Percentiles rank a stretch among this genome's conserved stretches.
phyloP scores from a whole-genome alignment of 805 yeast species.

The Wickerhamiella qilinensis region DNA sequence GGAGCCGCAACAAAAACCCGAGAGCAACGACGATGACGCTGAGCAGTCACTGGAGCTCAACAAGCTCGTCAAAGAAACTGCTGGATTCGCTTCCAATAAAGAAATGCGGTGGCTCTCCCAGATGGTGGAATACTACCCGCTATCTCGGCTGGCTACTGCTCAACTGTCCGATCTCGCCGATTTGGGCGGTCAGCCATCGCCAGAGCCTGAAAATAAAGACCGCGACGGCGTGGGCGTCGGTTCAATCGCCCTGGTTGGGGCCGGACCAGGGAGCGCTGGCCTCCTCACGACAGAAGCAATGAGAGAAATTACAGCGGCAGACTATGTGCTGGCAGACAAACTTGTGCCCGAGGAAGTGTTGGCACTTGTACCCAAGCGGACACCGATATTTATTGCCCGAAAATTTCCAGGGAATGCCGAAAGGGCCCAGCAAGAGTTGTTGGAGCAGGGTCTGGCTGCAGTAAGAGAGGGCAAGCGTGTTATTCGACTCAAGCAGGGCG shows the following conservation, averaged over 20 bases:
- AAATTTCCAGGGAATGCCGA: slow-evolving; percentile 97
- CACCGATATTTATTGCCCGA: slow-evolving; percentile 70
- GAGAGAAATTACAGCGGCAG: slow-evolving; percentile 66
- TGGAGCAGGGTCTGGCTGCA: slow-evolving; percentile 53
- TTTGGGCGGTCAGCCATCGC: slow-evolving; percentile 10
- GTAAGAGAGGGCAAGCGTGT: slow-evolving; percentile 55
- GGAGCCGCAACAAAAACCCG: slow-evolving; percentile 1
- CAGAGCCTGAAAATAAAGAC: background rate
- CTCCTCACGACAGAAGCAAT: slow-evolving; percentile 75
- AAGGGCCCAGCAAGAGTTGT: slow-evolving; percentile 72
- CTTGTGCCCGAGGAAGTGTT: slow-evolving; percentile 80
- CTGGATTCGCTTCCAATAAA: slow-evolving; percentile 12
- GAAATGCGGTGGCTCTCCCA: slow-evolving; percentile 78
- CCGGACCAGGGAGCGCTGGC: slow-evolving; percentile 85
- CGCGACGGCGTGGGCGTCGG: slow-evolving; percentile 27
- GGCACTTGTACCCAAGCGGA: slow-evolving; percentile 59
- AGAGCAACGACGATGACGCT: slow-evolving; percentile 41
- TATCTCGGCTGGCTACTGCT: slow-evolving; percentile 42
- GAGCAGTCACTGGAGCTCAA: slow-evolving; percentile 45
- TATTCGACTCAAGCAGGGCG: slow-evolving; percentile 88
- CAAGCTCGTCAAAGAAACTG: slow-evolving; percentile 40
- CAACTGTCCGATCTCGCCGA: slow-evolving; percentile 30
- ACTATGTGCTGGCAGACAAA: slow-evolving; percentile 75
- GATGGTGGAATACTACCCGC: slow-evolving; percentile 79
- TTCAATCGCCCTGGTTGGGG: slow-evolving; percentile 65